These are phyloP conservation scores for Didymosphaeria variabile DNA, from an alignment of 2,329 filamentous ascomycete species.

Conservation along the genomic window DNA sequence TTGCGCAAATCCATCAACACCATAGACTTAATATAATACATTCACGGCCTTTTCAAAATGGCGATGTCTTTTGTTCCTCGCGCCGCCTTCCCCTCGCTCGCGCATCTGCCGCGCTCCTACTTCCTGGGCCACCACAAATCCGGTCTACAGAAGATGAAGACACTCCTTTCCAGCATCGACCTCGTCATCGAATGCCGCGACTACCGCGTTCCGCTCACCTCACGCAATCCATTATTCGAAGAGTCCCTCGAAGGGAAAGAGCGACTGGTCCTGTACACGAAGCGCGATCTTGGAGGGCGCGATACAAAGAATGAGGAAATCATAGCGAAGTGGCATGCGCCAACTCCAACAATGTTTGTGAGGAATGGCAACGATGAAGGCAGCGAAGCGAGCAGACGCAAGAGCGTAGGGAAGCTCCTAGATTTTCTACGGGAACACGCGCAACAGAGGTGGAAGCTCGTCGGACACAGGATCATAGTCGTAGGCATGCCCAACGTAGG, in stretches of 20 bases:
- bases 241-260: slow-evolving; percentile 74
- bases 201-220: slow-evolving; percentile 87
- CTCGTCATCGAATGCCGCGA: slow-evolving; percentile 95
- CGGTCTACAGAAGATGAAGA: slow-evolving; percentile 83
- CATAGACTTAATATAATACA: background rate
- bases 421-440: slow-evolving; percentile 62
- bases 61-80: slow-evolving; percentile 71
- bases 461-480: slow-evolving; percentile 83
- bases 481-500: slow-evolving; percentile 99
- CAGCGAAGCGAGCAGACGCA: slow-evolving; percentile 35
- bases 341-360: slow-evolving; percentile 63
- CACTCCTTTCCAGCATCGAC: slow-evolving; percentile 79
- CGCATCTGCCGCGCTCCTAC: slow-evolving; percentile 85
- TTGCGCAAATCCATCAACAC: slow-evolving; percentile 8
- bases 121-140: slow-evolving; percentile 92
- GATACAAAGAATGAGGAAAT: slow-evolving; percentile 56
- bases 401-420: slow-evolving; percentile 52
- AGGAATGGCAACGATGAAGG: slow-evolving; percentile 46
- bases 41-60: background rate
- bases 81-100: slow-evolving; percentile 73
- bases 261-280: slow-evolving; percentile 89
- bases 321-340: slow-evolving; percentile 63
- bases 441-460: slow-evolving; percentile 66
- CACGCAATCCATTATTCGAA: slow-evolving; percentile 90
- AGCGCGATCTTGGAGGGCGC: slow-evolving; percentile 67